A percentile compares a stretch with the other conserved stretches of the same genome.
These are phyloP conservation scores for Tinospora cordifolia DNA, from an alignment of 164 flowering plant genomes.

Conservation along the genomic window DNA sequence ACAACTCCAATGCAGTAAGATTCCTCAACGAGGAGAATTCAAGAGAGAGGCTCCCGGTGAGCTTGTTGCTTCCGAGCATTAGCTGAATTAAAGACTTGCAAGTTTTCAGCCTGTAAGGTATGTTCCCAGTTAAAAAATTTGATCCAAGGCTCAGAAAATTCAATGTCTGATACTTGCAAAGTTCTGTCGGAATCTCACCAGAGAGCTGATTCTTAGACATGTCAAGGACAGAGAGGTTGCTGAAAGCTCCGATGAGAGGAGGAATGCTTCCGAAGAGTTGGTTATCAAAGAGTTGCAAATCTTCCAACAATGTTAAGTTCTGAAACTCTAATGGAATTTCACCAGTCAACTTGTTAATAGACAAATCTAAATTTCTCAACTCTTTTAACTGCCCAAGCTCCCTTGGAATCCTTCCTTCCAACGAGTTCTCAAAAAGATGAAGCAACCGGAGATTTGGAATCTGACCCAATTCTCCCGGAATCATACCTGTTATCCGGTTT, in stretches of 20 bases:
- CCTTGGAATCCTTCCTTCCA: slow-evolving; percentile 44
- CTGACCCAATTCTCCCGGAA: slow-evolving; percentile 40
- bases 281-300: slow-evolving; percentile 46
- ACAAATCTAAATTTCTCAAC: slow-evolving; percentile 39
- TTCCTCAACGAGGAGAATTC: slow-evolving; percentile 31
- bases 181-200: slow-evolving; percentile 38
- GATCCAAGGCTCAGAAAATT: slow-evolving; percentile 45
- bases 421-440: slow-evolving; percentile 45
- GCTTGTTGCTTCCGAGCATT: slow-evolving; percentile 38
- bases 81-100: slow-evolving; percentile 44
- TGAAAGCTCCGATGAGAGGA: slow-evolving; percentile 30
- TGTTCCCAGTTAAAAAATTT: slow-evolving; percentile 39
- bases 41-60: slow-evolving; percentile 47
- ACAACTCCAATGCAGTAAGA: slow-evolving; percentile 41
- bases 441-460: slow-evolving; percentile 40
- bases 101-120: slow-evolving; percentile 40
- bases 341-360: slow-evolving; percentile 47
- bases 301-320: slow-evolving; percentile 29
- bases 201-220: slow-evolving; percentile 33
- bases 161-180: slow-evolving; percentile 31
- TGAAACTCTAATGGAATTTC: slow-evolving; percentile 37
- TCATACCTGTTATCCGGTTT: slow-evolving; percentile 37
- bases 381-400: slow-evolving; percentile 35
- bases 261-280: slow-evolving; percentile 42
- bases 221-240: slow-evolving; percentile 36